A percentile compares a stretch with the other conserved stretches of the same genome.
These are phyloP conservation scores for Hyparrhenia diplandra DNA, from an alignment of 176 grass and related monocot species.

Conservation along the genomic window DNA sequence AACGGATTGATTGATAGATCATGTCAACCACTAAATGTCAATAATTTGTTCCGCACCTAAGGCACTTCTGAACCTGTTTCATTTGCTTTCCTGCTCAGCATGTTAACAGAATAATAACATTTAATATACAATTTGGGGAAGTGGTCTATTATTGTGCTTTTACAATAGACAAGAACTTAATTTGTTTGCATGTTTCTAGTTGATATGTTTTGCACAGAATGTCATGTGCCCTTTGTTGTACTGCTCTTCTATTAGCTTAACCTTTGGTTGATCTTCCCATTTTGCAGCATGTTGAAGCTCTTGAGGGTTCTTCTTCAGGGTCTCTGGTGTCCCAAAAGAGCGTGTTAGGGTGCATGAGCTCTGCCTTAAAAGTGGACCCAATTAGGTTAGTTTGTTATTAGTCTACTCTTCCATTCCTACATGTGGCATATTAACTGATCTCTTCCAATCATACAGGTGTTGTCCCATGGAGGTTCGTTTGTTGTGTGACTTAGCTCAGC, in stretches of 20 bases:
- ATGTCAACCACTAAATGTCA: constrained; percentile 27
- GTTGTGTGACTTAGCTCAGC: constrained; percentile 74
- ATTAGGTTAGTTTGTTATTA: constrained; percentile 48
- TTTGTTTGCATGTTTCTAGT: constrained; percentile 11
- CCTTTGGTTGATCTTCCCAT: neutral
- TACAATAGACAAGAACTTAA: neutral
- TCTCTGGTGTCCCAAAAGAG: constrained; percentile 77
- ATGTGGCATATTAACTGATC: constrained; percentile 14
- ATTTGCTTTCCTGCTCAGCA: neutral
- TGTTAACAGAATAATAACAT: constrained; percentile 5
- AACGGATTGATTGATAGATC: neutral
- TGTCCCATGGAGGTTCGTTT: constrained; percentile 70
- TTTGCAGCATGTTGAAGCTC: constrained; percentile 87
- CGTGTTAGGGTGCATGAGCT: constrained; percentile 86
- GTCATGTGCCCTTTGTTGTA: no score
- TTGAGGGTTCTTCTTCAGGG: constrained; percentile 86
- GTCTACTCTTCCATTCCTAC: neutral
- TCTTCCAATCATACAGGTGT: constrained; percentile 39
- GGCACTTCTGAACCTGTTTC: neutral
- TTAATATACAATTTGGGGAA: neutral
- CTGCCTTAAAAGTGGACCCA: constrained; percentile 81
- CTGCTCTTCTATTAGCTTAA: neutral
- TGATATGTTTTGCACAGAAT: neutral
- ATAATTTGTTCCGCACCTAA: constrained; percentile 14
- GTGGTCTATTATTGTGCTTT: constrained; percentile 13